These are phyloP conservation scores for Elsinoe batatas DNA, from an alignment of 2,329 filamentous ascomycete genomes.

Conservation along the genomic window DNA sequence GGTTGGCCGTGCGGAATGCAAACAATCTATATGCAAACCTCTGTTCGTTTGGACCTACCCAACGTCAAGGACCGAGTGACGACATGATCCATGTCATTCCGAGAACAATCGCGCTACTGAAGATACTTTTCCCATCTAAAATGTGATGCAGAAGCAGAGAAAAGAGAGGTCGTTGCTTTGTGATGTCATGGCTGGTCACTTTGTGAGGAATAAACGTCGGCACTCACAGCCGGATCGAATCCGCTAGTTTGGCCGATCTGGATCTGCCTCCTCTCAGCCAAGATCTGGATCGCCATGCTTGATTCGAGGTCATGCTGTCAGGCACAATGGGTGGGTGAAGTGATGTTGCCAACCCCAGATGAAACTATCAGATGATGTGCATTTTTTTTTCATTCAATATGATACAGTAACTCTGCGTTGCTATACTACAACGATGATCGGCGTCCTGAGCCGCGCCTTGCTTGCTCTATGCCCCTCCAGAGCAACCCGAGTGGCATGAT, in stretches of 20 bases:
- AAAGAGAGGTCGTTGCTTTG: neutral
- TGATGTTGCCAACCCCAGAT: no score
- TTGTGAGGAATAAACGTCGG: neutral
- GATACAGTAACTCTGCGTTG: neutral
- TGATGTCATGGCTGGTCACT: slow-evolving; percentile 3
- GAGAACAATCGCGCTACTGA: neutral
- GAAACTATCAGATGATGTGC: no score
- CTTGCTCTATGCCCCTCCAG: neutral
- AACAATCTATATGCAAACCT: neutral
- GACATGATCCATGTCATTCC: slow-evolving; percentile 2
- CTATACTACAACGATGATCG: no score
- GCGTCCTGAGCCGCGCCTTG: no score
- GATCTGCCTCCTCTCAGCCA: slow-evolving; percentile 1
- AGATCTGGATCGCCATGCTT: slow-evolving; percentile 8
- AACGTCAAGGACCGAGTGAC: neutral
- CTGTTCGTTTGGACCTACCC: neutral
- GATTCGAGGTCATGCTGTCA: neutral
- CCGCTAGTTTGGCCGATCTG: neutral
- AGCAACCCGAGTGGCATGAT: neutral
- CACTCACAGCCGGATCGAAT: neutral
- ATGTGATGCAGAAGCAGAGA: neutral
- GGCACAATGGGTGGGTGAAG: no score
- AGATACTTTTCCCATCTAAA: neutral
- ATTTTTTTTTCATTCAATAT: neutral
- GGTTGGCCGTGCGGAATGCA: neutral